Percentiles rank a stretch among this genome's conserved stretches.
These are phyloP conservation scores for Selaginella moellendorffii DNA, from an alignment of 75 land plant genomes.

Conservation along the genomic window DNA sequence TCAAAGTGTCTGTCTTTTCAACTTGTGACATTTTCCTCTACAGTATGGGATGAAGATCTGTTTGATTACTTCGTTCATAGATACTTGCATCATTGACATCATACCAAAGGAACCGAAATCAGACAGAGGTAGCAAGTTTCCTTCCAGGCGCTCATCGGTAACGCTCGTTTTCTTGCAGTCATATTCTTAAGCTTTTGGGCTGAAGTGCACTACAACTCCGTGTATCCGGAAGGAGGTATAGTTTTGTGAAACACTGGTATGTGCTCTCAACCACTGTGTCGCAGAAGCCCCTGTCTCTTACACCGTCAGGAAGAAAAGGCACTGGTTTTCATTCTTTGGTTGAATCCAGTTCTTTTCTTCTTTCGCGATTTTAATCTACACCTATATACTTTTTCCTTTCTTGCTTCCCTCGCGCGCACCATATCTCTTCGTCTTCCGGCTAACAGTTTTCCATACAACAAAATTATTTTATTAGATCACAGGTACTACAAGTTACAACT, in stretches of 20 bases:
- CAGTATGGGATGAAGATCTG: neutral
- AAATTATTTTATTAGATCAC: no score
- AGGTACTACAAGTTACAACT: no score
- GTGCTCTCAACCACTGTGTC: neutral
- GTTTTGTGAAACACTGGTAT: neutral
- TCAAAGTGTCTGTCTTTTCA: neutral
- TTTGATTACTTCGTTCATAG: neutral
- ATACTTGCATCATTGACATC: neutral
- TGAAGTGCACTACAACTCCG: conserved; percentile 79
- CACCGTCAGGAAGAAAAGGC: neutral
- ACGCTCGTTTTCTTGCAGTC: conserved; percentile 28
- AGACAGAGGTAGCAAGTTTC: neutral
- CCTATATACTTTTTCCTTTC: no score
- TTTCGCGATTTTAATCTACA: no score
- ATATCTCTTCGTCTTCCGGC: no score
- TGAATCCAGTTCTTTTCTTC: no score
- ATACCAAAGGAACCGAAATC: neutral
- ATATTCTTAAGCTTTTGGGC: conserved; percentile 90
- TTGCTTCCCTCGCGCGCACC: no score
- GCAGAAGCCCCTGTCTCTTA: neutral
- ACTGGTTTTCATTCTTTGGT: neutral
- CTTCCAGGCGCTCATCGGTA: neutral
- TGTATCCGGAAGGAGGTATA: conserved; percentile 22
- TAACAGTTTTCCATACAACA: no score
- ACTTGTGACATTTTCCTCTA: neutral